A percentile compares a stretch with the other conserved stretches of the same genome.
Evolutionary conservation across 176 grass and related monocot species (phyloP).

Genomic region (Oryza meridionalis): DNA sequence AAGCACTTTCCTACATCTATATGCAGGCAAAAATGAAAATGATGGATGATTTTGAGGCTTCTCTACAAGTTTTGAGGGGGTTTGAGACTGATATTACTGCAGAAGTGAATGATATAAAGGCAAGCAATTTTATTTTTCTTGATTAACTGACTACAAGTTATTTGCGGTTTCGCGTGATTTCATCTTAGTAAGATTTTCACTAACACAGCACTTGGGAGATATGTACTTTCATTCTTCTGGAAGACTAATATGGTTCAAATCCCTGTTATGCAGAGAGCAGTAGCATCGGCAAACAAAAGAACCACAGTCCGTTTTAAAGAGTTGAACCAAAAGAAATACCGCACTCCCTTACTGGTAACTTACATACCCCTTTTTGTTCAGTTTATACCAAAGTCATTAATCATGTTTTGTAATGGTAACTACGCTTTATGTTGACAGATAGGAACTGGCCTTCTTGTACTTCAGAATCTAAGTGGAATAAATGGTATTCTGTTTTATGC

Average conservation of each 20-base stretch:
- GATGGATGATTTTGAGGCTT: constrained; percentile 84
- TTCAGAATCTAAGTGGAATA: constrained; percentile 88
- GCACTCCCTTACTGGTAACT: constrained; percentile 70
- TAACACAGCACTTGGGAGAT: background rate
- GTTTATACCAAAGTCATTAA: constrained; percentile 1
- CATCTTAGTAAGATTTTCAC: background rate
- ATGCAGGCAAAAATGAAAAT: constrained; percentile 91
- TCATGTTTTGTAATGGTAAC: background rate
- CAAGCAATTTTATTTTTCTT: constrained; percentile 23
- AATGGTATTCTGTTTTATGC: constrained; percentile 90
- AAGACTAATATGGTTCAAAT: background rate
- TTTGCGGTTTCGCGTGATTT: background rate
- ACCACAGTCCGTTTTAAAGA: constrained; percentile 78
- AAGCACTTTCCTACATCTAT: background rate
- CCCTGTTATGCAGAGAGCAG: constrained; percentile 64
- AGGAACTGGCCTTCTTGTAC: constrained; percentile 75
- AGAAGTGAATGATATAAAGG: constrained; percentile 96
- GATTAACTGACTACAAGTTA: background rate
- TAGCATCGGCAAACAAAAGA: constrained; percentile 72
- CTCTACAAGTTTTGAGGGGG: constrained; percentile 94
- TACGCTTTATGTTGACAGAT: constrained; percentile 46
- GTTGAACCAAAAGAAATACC: constrained; percentile 86
- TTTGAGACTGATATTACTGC: constrained; percentile 87
- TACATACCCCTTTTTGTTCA: background rate
- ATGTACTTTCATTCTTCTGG: background rate